Evolutionary conservation across 164 flowering plant species (phyloP), one percentile per base, ranked within the genome.

Genomic region (Pachysandra terminalis): DNA sequence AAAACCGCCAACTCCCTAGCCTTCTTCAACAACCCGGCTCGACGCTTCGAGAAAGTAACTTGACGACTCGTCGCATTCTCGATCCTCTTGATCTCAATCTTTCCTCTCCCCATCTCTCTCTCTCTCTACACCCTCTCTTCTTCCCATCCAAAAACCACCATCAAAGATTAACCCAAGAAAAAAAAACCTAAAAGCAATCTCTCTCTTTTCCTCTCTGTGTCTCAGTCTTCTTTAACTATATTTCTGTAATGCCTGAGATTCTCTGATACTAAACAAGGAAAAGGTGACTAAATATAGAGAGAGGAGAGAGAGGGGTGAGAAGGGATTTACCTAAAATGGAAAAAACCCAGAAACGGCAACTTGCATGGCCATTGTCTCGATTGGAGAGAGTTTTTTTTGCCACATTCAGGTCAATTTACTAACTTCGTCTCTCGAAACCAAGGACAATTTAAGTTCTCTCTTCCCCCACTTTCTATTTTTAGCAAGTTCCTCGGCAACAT

Each of bases 71-170:
- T 87, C 9, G 87, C 80, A 68, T 88, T 90, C 74, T 90, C 96
- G 23, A 90, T 90, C 81, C 77, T 86, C 82, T 87, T 90, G 15
- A 88, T 90, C 84, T 90, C 96, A 78, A 88, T 88, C 81, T 88
- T 90, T 51, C 90, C 95, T 51, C 95, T 70, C 62, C 95, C 95
- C 95, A 89, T 89, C 62, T 72, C 23, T 63, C 48, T 22, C 41
- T 9, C 14, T 19, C 19, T 27, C 37, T 37, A 54, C 22, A 14
- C 10, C 17, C 22, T 35, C 28, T 66, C 51, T 45, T 22, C 40
- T 14, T 21, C 37, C n/a, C 64, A n/a, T 4, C 55, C 16, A 19
- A 8, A 17, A 32, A 3, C 9, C 22, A 14, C 25, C 13, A 22
- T 51, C n/a, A n/a, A n/a, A 49, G 58, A 63, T 58, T 22, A 35